These are phyloP conservation scores for Neoscytalidium dimidiatum DNA, from an alignment of 2,329 filamentous ascomycete species.

Conservation along the genomic window DNA sequence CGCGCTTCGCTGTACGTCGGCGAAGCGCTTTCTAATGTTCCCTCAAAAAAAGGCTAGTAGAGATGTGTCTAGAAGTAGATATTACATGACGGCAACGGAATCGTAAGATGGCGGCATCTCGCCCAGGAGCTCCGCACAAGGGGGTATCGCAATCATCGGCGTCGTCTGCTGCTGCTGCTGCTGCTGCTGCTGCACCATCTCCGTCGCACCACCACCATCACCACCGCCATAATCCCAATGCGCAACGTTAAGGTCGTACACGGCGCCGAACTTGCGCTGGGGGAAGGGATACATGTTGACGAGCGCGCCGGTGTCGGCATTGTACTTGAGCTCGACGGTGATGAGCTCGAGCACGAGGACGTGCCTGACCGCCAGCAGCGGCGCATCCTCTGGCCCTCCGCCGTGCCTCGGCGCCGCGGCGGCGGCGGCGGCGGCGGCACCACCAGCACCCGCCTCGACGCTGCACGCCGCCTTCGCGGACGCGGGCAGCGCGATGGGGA, in stretches of 20 bases:
- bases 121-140: not conserved
- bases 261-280: slow-evolving; percentile 13
- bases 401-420: not conserved
- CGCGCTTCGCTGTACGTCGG: not conserved
- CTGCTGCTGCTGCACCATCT: not conserved
- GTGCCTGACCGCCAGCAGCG: not conserved
- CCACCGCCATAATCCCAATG: not conserved
- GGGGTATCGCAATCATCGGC: not conserved
- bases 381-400: not conserved
- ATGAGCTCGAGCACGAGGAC: slow-evolving; percentile 6
- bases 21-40: not conserved
- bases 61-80: not conserved
- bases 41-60: not conserved
- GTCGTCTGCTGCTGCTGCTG: not conserved
- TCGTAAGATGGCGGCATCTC: slow-evolving; percentile 11
- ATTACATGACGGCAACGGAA: slow-evolving; percentile 3
- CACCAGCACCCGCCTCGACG: not conserved
- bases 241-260: not conserved
- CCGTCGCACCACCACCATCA: not conserved
- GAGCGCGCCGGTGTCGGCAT: not conserved
- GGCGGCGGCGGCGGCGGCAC: too few species aligned
- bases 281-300: slow-evolving; percentile 13
- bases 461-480: not conserved
- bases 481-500: not conserved
- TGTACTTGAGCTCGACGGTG: slow-evolving; percentile 12